Conservation (phyloP, 2,329 filamentous ascomycete species). For the Alternaria rosae region DNA sequence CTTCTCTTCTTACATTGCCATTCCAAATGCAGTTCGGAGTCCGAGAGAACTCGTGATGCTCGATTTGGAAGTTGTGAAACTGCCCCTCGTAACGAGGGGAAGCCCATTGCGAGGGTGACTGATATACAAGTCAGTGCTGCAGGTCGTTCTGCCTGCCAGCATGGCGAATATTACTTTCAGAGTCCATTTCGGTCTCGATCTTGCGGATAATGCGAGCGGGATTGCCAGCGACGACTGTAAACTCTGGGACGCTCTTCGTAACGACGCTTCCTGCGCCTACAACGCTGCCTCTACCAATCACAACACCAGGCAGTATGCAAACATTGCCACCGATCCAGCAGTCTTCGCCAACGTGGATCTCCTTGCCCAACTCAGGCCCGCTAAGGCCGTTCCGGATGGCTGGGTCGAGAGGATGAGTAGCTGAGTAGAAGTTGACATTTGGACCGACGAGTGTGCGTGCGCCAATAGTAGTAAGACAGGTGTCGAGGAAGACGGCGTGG, state of each 20-base stretch:
- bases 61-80: neutral
- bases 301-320: conserved; percentile 75
- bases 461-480: conserved; percentile 76
- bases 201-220: conserved; percentile 68
- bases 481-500: conserved; percentile 79
- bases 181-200: conserved; percentile 46
- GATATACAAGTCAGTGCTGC: neutral
- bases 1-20: neutral
- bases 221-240: conserved; percentile 70
- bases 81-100: neutral
- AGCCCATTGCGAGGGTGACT: neutral
- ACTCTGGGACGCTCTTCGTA: conserved; percentile 76
- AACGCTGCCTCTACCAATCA: conserved; percentile 75
- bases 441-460: conserved; percentile 80
- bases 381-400: conserved; percentile 74
- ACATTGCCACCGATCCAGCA: conserved; percentile 60
- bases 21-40: neutral
- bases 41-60: neutral
- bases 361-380: conserved; percentile 77
- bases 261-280: conserved; percentile 86
- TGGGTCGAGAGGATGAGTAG: conserved; percentile 79
- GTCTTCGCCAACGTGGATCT: conserved; percentile 79
- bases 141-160: neutral
- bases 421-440: conserved; percentile 78
- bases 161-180: conserved; percentile 20